Conservation (phyloP, 805 yeast genomes). For the Schwanniomyces sp. region DNA sequence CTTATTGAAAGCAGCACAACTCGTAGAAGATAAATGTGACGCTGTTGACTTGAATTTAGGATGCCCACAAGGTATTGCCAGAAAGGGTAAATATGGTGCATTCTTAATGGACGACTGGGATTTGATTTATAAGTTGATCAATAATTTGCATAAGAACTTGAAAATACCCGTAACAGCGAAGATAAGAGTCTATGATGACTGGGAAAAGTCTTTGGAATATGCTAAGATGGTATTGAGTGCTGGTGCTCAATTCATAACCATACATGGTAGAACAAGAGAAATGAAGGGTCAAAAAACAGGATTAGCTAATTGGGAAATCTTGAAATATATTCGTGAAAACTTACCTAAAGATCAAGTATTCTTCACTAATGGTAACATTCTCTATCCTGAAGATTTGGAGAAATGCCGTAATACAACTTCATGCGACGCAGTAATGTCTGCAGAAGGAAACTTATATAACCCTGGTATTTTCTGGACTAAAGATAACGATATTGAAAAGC, state of each 20-base stretch:
- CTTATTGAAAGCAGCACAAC: conserved; percentile 75
- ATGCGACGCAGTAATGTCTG: conserved; percentile 95
- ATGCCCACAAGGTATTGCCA: conserved; percentile 98
- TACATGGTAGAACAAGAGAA: conserved; percentile 94
- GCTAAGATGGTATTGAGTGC: conserved; percentile 87
- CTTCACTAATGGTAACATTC: conserved; percentile 92
- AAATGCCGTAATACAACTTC: conserved; percentile 62
- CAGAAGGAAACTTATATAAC: conserved; percentile 91
- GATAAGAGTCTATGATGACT: conserved; percentile 83
- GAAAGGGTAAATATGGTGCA: conserved; percentile 92
- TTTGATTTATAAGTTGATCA: conserved; percentile 68
- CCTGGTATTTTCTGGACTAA: conserved; percentile 83
- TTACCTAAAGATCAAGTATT: conserved; percentile 79
- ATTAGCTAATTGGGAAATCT: conserved; percentile 86
- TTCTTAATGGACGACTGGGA: conserved; percentile 98
- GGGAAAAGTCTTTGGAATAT: conserved; percentile 78
- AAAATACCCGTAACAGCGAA: conserved; percentile 93
- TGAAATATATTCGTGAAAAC: conserved; percentile 74
- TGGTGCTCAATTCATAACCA: conserved; percentile 93
- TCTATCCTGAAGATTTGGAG: conserved; percentile 80
- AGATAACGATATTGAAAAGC: conserved; percentile 53
- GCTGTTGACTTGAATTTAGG: conserved; percentile 96
- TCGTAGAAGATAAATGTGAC: conserved; percentile 82
- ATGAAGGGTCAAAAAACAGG: conserved; percentile 98
- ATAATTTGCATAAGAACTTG: conserved; percentile 69